phyloP scores from a whole-genome alignment of 2,329 filamentous ascomycete species.

The Alternaria sp. region DNA sequence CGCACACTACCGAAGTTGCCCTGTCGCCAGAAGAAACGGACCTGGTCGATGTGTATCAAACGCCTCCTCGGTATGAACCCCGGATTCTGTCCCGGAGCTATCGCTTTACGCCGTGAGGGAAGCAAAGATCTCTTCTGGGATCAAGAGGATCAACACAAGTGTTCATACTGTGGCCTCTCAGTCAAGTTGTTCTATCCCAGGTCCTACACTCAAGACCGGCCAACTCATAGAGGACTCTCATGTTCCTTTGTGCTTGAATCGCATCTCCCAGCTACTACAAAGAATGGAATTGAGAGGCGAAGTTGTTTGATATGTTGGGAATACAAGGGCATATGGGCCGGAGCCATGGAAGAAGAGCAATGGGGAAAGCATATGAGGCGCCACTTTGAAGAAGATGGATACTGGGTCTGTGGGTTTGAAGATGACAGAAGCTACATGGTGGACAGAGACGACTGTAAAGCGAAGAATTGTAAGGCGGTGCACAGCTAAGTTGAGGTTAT shows the following conservation, averaged over 20 bases:
- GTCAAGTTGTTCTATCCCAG: rapidly evolving
- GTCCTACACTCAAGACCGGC: rapidly evolving
- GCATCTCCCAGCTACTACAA: rapidly evolving
- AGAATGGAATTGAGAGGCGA: neutral
- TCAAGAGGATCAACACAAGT: neutral
- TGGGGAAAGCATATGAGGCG: neutral
- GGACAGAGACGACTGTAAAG: rapidly evolving
- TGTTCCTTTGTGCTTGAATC: neutral
- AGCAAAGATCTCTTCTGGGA: rapidly evolving
- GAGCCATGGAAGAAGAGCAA: neutral
- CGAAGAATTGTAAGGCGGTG: neutral
- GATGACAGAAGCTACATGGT: rapidly evolving
- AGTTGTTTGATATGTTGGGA: neutral
- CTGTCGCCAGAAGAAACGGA: neutral
- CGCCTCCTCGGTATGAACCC: neutral
- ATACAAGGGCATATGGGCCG: neutral
- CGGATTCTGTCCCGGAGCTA: neutral
- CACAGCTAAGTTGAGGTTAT: neutral
- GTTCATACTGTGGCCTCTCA: rapidly evolving
- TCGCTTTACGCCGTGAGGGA: neutral
- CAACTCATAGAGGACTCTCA: neutral
- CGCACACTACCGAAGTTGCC: neutral
- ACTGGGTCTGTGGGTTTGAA: neutral
- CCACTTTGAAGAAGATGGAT: neutral
- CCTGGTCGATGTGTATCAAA: neutral